Base-by-base conservation (phyloP, 257 asterid species). In the Mitragyna speciosa region DNA sequence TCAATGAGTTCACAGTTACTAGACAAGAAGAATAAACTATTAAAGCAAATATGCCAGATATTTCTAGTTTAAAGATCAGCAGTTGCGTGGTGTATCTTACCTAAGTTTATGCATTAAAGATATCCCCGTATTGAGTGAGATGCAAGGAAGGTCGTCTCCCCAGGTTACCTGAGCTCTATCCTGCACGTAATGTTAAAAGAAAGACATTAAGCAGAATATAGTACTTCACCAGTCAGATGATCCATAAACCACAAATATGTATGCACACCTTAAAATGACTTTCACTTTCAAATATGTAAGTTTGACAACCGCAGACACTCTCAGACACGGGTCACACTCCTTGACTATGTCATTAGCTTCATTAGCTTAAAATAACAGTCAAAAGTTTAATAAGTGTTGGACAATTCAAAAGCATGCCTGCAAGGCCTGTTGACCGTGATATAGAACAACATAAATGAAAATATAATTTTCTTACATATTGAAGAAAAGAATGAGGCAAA, bases 81-180 rank as follows among this genome's bases (percentile, higher is more conserved):
- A 72, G 45, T 41, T 45, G 36, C 49, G 11, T 72, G 41, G 43
- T 28, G 52, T 12, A 59, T 56, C 71, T 75, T 84, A 90, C 98
- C 97, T 85, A 67, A 96, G 94, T 84, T 86, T 91, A 87, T 96
- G 98, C 98, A 96, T 96, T 83, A 86, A 81, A 36, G 99, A 92
- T 81, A 73, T 95, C 59, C 98, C 98, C 36, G 93, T 77, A 82
- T 88, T 90, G 33, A 96, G 87, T 52, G 96, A 88, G 86, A 96
- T 82, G 86, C 96, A 96, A 68, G 85, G 91, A 71, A 91, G 90
- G 85, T 90, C 97, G 70, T 90, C 87, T 36, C 90, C 89, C 97
- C 97, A 96, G 79, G 86, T 82, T 73, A 76, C 63, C 72, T 81
- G 87, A 79, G 96, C 92, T 83, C 84, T 90, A 31, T 86, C 94